A percentile compares a stretch with the other conserved stretches of the same genome.
phyloP scores from a whole-genome alignment of 1,284 basidiomycete species.

The Leucocoprinus gongylophorus region DNA sequence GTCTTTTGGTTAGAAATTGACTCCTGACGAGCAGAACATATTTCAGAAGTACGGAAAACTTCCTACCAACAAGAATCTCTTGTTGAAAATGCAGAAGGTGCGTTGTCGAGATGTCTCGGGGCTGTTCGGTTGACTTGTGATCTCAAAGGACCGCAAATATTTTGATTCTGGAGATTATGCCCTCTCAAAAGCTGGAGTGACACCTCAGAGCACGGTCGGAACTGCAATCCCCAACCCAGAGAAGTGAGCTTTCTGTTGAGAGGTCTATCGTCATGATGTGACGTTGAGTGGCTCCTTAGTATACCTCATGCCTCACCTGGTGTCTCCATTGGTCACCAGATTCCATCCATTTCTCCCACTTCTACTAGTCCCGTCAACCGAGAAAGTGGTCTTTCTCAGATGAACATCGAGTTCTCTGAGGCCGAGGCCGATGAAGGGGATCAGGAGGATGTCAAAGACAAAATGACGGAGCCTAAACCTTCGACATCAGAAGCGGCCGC shows the following conservation, averaged over 20 bases:
- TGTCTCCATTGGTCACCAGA: slow-evolving; percentile 39
- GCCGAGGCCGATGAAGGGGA: slow-evolving; percentile 15
- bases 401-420: slow-evolving; percentile 24
- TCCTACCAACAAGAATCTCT: slow-evolving; percentile 86
- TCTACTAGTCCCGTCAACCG: slow-evolving; percentile 53
- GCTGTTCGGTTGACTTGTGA: slow-evolving; percentile 8
- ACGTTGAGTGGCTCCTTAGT: slow-evolving; percentile 30
- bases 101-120: slow-evolving; percentile 11
- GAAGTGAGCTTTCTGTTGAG: slow-evolving; percentile 53
- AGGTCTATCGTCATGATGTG: slow-evolving; percentile 1
- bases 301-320: slow-evolving; percentile 69
- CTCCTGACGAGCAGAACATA: slow-evolving; percentile 89
- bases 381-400: slow-evolving; percentile 53
- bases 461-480: background rate
- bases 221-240: slow-evolving; percentile 95
- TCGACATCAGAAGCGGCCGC: background rate
- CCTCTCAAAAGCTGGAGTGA: slow-evolving; percentile 89
- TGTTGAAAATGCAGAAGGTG: slow-evolving; percentile 94
- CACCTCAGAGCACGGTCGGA: slow-evolving; percentile 82
- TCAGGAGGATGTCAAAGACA: slow-evolving; percentile 7
- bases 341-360: slow-evolving; percentile 64
- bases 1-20: slow-evolving; percentile 57
- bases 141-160: slow-evolving; percentile 85
- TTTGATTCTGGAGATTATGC: slow-evolving; percentile 98
- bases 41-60: slow-evolving; percentile 94